Evolutionary conservation across 192 early-diverging fungal genomes (phyloP).

Genomic region (Coemansia sp.): DNA sequence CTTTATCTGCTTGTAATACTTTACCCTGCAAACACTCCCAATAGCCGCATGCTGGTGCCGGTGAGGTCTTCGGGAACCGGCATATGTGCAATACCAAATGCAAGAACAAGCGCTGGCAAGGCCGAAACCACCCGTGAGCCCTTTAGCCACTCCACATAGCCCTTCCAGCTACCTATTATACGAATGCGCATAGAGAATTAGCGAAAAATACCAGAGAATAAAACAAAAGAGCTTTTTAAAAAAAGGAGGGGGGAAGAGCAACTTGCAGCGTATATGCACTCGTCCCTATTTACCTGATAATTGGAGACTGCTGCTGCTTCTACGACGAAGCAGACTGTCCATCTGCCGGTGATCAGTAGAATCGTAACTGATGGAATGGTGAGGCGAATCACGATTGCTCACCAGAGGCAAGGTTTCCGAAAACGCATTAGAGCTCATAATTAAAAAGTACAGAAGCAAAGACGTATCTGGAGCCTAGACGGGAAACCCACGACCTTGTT

Average conservation of each 20-base stretch:
- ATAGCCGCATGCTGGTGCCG: constrained; percentile 40
- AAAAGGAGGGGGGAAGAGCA: too few relatives aligned
- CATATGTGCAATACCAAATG: constrained; percentile 29
- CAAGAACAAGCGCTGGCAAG: constrained; percentile 29
- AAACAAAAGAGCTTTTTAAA: too few relatives aligned
- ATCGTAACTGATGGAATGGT: constrained; percentile 1
- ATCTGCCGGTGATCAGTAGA: constrained; percentile 4
- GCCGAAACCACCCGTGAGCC: constrained; percentile 34
- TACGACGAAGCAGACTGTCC: not conserved
- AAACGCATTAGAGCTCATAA: not conserved
- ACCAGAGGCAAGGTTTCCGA: constrained; percentile 5
- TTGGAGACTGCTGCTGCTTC: not conserved
- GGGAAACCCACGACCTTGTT: too few relatives aligned
- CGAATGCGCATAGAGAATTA: not conserved
- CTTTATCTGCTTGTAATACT: not conserved
- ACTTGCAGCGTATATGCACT: too few relatives aligned
- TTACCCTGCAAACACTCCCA: constrained; percentile 44
- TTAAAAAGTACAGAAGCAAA: not conserved
- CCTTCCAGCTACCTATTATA: constrained; percentile 42
- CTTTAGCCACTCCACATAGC: constrained; percentile 16
- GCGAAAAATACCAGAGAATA: too few relatives aligned
- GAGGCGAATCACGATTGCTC: not conserved
- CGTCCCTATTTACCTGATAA: constrained; percentile 1
- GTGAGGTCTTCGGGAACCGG: constrained; percentile 34
- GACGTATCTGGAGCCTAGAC: not conserved